Evolutionary conservation across 2,329 filamentous ascomycete genomes (phyloP), one percentile per base, ranked within the genome.

Genomic region (Stagonosporopsis tanaceti): DNA sequence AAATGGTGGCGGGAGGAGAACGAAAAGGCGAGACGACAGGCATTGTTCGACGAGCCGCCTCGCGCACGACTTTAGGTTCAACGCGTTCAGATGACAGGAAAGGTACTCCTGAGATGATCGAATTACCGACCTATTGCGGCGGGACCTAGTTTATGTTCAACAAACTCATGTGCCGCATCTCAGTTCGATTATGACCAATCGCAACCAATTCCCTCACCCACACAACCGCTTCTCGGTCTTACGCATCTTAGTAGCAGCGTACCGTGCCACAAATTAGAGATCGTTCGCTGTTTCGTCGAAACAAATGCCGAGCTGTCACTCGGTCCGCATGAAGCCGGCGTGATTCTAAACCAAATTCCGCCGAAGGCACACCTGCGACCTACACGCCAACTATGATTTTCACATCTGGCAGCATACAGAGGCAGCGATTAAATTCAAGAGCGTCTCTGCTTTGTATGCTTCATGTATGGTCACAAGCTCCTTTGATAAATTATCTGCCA

Each of bases 1-100:
- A 74, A 75, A 7, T 85, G 87, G 84, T 88, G 86, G 86, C 76
- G 73, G 66, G 77, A 79, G 47, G 68, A 80, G 22, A 88, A 87
- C 65, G 75, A 72, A 44, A 65, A 72, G 61, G 78, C 76, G 14
- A 64, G 60, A 20, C 25, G 47, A 27, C 17, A 24, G 4, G 14
- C 30, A n/a, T 32, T 47, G 20, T 24, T 44, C 12, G 17, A 57
- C 6, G 44, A 45, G 3, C 15, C 37, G 35, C 24, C 37, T 8
- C 32, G 38, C 6, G 44, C 48, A 17, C 40, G 38, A 17, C 38
- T 57, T 12, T 57, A n/a, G 51, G 22, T 9, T 12, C 20, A 20
- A 20, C 20, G 20, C 20, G 20, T 20, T 20, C 20, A 20, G 20
- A 20, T 2, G 20, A 20, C 20, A 20, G 20, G 20, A 20, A 20